Evolutionary conservation across 2,329 filamentous ascomycete genomes (phyloP).

Genomic region (Nemania diffusa): DNA sequence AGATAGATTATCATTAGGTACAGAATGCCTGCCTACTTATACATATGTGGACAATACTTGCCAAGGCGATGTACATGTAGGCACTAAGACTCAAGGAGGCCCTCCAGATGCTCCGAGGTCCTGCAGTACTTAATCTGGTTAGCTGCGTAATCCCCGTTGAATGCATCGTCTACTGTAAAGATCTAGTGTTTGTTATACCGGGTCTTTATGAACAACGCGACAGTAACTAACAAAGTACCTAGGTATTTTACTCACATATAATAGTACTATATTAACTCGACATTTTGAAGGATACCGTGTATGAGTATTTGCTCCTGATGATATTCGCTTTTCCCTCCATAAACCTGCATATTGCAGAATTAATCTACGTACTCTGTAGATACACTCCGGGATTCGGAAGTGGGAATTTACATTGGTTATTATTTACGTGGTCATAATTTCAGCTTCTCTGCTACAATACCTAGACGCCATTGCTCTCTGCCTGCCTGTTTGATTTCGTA

Average conservation of each 20-base stretch:
- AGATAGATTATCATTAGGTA: not conserved
- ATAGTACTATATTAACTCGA: not conserved
- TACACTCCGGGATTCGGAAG: not conserved
- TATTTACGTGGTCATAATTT: not conserved
- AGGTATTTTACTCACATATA: too few species aligned
- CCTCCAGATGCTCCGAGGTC: too few species aligned
- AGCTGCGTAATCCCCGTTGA: not conserved
- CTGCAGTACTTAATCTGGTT: not conserved
- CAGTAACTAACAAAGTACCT: too few species aligned
- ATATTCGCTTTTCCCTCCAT: not conserved
- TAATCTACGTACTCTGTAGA: not conserved
- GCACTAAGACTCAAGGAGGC: not conserved
- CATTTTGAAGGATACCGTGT: not conserved
- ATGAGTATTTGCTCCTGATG: not conserved
- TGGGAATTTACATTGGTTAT: not conserved
- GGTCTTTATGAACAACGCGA: too few species aligned
- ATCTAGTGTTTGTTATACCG: too few species aligned
- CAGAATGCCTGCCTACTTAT: not conserved
- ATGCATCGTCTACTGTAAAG: too few species aligned
- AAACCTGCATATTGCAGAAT: not conserved
- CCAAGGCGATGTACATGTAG: too few species aligned
- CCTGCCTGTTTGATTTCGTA: not conserved
- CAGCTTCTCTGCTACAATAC: not conserved
- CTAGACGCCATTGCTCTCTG: not conserved
- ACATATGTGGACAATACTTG: too few species aligned